Base-by-base conservation (phyloP, 2,329 filamentous ascomycete species). In the Verticillium tricorpus region DNA sequence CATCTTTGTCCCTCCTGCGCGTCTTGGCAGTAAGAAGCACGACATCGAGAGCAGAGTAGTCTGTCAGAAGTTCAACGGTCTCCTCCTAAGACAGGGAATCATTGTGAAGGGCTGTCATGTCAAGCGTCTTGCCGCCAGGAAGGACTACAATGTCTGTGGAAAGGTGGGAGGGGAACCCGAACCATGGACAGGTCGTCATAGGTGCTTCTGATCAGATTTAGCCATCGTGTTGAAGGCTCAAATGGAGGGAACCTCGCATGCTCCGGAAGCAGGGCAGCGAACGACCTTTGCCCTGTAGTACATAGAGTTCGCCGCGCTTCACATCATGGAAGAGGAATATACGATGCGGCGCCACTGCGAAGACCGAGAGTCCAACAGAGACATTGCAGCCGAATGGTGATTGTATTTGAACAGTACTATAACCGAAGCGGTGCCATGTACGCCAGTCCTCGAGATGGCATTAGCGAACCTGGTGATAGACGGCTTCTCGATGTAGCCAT, bases 201-300 rank as follows among this genome's bases (percentile, higher is more conserved):
- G 58, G 50, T 37, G 31, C 56, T 32, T 3, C 32, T n/a, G 11
- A 34, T 45, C 28, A 60, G 58, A 55, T 45, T n/a, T 45, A 17
- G n/a, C 58, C 58, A 60, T 60, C 54, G 19, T 15, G 58, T 54
- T 7, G 58, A 35, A 31, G 31, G 19, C 19, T 35, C 58, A 55
- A 60, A 60, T 4, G 54, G 50, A 11, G 59, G 34, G 40, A 25
- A 55, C 22, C n/a, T 28, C 25, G 59, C 22, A 32, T 63, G 63
- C 34, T 57, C 54, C 59, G 61, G 52, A 63, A 57, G 58, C 35
- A 28, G 50, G 54, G 45, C 52, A 61, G 45, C 28, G 45, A 69
- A 69, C 40, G 62, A 58, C 67, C 67, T 22, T 67, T 69, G 28
- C 66, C 62, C 8, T 64, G 66, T 37, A 69, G 57, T 6, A 68